Evolutionary conservation across 257 asterid species (phyloP), one percentile per base, ranked within the genome.

Genomic region (Solanum lycopersicoides): DNA sequence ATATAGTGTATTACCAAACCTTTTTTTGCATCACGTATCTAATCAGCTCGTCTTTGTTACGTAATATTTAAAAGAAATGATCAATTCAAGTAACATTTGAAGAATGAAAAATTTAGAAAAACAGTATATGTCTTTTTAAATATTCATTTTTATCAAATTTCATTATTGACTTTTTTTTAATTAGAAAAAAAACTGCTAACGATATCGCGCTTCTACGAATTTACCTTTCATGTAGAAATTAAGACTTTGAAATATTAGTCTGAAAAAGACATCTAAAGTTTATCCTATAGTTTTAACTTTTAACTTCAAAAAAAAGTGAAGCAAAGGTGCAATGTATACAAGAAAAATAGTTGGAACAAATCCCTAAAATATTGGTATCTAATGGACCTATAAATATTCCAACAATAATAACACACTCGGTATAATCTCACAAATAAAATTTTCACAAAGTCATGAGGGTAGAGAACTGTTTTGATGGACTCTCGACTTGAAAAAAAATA

Each of bases 301-400:
- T 50, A 12, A 9, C 45, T n/a, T 60, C 20, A 30, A 10, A 56
- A 72, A 12, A 68, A 82, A 73, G 65, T 87, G 87, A 83, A 41
- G 60, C 28, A 35, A 35, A 63, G 37, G 12, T 69, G 3, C 63
- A 41, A 74, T 28, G 56, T 42, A 41, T 4, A 11, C 4, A 9
- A 85, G 16, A 41, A 35, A 12, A 53, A 10, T 41, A 56, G 65
- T 15, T 39, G 1, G 85, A 80, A 30, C 37, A 66, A 71, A 85
- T 85, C 83, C 6, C 86, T 65, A 23, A 18, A 41, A 18, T 9
- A 45, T 18, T 21, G 53, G 66, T 89, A 71, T 85, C 56, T 84
- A 25, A 8, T 56, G 25, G 68, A 59, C 28, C 68, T 59, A 21
- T 2, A 9, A 0, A 20, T 21, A 59, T 59, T 21, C 25, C 68